phyloP scores from a whole-genome alignment of 2,329 filamentous ascomycete genomes.

The Aspergillus sp. region DNA sequence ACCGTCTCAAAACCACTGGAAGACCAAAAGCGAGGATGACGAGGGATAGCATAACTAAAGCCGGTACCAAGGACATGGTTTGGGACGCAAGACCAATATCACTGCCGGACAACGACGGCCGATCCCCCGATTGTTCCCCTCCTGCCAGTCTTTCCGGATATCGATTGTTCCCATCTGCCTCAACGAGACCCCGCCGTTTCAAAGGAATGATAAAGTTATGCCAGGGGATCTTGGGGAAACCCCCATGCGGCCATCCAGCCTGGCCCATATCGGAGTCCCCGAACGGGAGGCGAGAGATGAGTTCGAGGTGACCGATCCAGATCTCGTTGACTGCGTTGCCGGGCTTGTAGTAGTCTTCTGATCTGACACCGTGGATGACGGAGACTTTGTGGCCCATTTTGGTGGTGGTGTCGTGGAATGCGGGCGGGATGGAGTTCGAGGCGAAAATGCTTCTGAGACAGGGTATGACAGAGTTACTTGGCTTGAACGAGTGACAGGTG shows the following conservation, averaged over 20 bases:
- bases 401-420: not conserved
- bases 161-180: not conserved
- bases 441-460: not conserved
- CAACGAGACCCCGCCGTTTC: slow-evolving; percentile 9
- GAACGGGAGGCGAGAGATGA: slow-evolving; percentile 34
- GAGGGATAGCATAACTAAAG: not conserved
- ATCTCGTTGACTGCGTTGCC: slow-evolving; percentile 35
- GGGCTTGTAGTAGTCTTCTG: slow-evolving; percentile 27
- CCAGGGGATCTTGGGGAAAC: slow-evolving; percentile 34
- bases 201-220: slow-evolving; percentile 34
- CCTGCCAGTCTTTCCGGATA: not conserved
- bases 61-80: not conserved
- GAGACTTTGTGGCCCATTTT: slow-evolving; percentile 32
- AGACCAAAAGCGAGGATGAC: not conserved
- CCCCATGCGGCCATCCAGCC: slow-evolving; percentile 26
- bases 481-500: not conserved
- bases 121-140: not conserved
- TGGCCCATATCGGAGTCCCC: slow-evolving; percentile 33
- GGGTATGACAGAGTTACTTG: no score
- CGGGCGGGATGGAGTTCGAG: not conserved
- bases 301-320: slow-evolving; percentile 30
- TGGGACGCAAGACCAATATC: not conserved
- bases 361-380: slow-evolving; percentile 27
- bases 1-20: not conserved
- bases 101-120: not conserved